Conservation (phyloP, 257 asterid species). For the Forsythia suspensa region DNA sequence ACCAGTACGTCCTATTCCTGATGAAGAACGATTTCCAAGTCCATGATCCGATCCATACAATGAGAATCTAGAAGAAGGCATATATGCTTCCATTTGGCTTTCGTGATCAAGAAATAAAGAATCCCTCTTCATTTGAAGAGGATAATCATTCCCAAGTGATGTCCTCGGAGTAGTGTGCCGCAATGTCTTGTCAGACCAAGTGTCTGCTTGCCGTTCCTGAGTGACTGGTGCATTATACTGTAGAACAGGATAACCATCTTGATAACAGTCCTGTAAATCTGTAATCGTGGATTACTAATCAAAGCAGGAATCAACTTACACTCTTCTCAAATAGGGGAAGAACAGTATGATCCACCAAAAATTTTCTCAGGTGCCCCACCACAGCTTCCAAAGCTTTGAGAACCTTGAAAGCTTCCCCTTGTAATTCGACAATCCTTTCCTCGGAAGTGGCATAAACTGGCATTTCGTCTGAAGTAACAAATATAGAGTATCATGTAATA, state of each 20-base stretch:
- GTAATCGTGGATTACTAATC: conserved; percentile 5
- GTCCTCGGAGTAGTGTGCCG: conserved; percentile 40
- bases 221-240: conserved; percentile 54
- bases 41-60: conserved; percentile 63
- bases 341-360: conserved; percentile 79
- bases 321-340: conserved; percentile 79
- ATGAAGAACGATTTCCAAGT: conserved; percentile 52
- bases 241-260: conserved; percentile 19
- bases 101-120: conserved; percentile 52
- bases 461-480: conserved; percentile 52
- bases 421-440: conserved; percentile 83
- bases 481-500: conserved; percentile 2
- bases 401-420: conserved; percentile 78
- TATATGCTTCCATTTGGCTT: conserved; percentile 49
- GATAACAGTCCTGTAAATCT: background rate
- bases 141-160: conserved; percentile 48
- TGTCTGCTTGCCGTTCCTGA: conserved; percentile 61
- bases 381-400: conserved; percentile 78
- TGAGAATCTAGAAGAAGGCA: conserved; percentile 48
- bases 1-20: conserved; percentile 47
- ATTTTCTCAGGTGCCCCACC: conserved; percentile 73
- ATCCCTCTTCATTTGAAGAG: conserved; percentile 59
- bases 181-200: conserved; percentile 61
- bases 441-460: conserved; percentile 73
- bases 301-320: conserved; percentile 43